Evolutionary conservation across 768 basidiomycete species (phyloP).

Genomic region (Cystobasidium onofrii): DNA sequence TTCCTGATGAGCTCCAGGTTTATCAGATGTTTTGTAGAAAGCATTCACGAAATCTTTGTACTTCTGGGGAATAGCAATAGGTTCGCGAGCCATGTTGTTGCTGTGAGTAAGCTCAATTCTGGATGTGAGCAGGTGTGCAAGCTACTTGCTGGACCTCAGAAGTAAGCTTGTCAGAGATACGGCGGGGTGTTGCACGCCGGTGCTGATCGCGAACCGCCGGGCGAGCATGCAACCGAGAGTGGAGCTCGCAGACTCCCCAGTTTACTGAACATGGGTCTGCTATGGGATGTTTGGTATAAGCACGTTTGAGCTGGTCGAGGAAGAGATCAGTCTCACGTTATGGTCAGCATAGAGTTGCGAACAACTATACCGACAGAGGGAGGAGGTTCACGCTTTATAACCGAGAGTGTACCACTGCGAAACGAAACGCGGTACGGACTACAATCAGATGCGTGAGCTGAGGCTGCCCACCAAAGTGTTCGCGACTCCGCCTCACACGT

Average conservation of each 20-base stretch:
- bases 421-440: neutral
- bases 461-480: neutral
- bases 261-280: no score
- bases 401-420: neutral
- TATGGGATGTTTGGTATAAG: no score
- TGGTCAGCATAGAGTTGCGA: neutral
- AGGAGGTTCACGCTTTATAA: neutral
- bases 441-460: neutral
- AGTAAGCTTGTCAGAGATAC: no score
- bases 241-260: no score
- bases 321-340: no score
- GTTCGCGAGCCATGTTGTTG: neutral
- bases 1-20: neutral
- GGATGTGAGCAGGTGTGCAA: neutral
- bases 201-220: no score
- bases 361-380: constrained; percentile 2
- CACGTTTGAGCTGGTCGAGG: no score
- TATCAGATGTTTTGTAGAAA: constrained; percentile 7
- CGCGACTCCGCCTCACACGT: neutral
- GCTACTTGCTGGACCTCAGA: no score
- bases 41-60: neutral
- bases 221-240: no score
- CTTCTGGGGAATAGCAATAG: neutral
- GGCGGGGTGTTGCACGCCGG: no score
- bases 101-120: neutral